Percentiles rank a stretch among this genome's conserved stretches.
Conservation (phyloP, 1,139 yeast genomes). For the Candida sanyaensis region DNA sequence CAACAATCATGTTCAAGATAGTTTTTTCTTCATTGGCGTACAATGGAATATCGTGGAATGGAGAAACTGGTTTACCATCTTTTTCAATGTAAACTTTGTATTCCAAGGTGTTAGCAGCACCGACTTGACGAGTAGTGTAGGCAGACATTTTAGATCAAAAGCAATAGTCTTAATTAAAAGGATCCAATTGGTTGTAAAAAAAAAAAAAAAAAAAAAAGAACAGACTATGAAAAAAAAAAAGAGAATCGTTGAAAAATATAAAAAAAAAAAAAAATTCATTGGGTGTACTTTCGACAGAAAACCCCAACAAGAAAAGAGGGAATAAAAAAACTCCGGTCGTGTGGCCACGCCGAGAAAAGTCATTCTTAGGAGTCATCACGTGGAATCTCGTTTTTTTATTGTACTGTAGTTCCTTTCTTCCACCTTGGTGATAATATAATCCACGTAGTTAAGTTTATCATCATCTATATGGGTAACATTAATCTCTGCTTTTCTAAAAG, state of each 20-base stretch:
- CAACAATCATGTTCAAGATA: conserved; percentile 86
- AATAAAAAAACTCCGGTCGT: conserved; percentile 1
- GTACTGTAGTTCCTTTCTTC: neutral
- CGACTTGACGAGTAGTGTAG: conserved; percentile 81
- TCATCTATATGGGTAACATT: conserved; percentile 26
- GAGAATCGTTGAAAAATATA: neutral
- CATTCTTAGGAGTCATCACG: conserved; percentile 1
- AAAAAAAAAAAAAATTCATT: neutral
- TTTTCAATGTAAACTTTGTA: conserved; percentile 69
- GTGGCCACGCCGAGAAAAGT: neutral
- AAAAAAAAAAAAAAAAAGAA: conserved; percentile 6
- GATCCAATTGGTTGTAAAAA: conserved; percentile 9
- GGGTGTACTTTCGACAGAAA: neutral
- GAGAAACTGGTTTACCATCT: conserved; percentile 47
- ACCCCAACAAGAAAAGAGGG: neutral
- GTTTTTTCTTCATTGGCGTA: conserved; percentile 61
- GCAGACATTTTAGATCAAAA: conserved; percentile 46
- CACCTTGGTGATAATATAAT: neutral
- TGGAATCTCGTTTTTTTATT: conserved; percentile 1
- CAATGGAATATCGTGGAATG: conserved; percentile 89
- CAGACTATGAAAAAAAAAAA: neutral
- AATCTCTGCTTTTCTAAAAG: conserved; percentile 62
- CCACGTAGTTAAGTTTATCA: conserved; percentile 5
- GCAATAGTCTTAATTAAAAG: neutral
- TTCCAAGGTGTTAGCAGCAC: conserved; percentile 90